phyloP scores from a whole-genome alignment of 176 grass and related monocot genomes.

The Pontederia crassipes region DNA sequence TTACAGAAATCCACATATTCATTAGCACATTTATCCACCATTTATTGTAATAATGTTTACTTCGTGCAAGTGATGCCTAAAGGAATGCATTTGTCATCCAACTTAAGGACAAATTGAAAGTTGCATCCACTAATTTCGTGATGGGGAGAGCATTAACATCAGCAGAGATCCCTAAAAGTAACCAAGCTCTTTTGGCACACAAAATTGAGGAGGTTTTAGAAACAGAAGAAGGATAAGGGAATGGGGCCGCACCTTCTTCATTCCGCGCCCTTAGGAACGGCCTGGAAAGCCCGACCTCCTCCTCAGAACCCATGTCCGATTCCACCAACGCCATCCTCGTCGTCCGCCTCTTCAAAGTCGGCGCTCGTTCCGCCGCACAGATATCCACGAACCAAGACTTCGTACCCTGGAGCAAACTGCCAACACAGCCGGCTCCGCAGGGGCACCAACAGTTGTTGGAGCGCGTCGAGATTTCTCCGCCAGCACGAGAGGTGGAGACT shows the following conservation, averaged over 20 bases:
- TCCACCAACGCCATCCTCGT: conserved; percentile 59
- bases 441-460: conserved; percentile 7
- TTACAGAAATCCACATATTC: too few species aligned
- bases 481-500: conserved; percentile 23
- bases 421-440: background rate
- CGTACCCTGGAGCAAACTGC: conserved; percentile 14
- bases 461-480: background rate
- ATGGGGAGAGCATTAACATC: too few species aligned
- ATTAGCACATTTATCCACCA: too few species aligned
- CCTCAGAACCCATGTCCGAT: conserved; percentile 75
- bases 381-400: conserved; percentile 30
- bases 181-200: too few species aligned
- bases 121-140: too few species aligned
- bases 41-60: too few species aligned
- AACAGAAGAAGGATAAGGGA: background rate
- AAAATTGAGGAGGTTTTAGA: background rate
- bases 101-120: too few species aligned
- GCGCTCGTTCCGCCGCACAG: conserved; percentile 10
- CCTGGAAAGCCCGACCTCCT: conserved; percentile 44
- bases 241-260: conserved; percentile 46
- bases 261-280: conserved; percentile 38
- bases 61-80: too few species aligned
- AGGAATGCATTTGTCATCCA: too few species aligned
- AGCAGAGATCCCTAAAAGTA: too few species aligned
- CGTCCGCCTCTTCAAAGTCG: conserved; percentile 17